A percentile compares a stretch with the other conserved stretches of the same genome.
phyloP scores from a whole-genome alignment of 2,329 filamentous ascomycete species.

The Ceratocystis cubensis region DNA sequence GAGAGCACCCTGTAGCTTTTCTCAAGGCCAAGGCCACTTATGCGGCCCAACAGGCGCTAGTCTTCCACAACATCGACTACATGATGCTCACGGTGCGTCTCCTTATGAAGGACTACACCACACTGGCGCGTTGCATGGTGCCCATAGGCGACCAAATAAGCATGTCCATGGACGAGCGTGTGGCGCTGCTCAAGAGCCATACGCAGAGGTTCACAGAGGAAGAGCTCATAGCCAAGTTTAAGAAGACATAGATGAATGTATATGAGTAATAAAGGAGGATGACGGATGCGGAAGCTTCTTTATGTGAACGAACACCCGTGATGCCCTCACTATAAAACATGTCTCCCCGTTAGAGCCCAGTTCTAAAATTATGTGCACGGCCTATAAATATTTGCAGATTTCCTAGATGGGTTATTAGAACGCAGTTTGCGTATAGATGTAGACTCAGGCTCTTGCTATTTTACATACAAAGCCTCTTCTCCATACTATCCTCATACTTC shows the following conservation, averaged over 20 bases:
- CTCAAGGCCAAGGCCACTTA: conserved; percentile 57
- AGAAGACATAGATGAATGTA: not conserved
- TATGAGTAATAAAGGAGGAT: too few species aligned
- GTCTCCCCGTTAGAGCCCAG: not conserved
- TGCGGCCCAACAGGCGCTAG: conserved; percentile 52
- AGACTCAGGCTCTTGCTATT: not conserved
- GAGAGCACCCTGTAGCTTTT: conserved; percentile 64
- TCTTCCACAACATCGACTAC: conserved; percentile 74
- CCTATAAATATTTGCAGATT: not conserved
- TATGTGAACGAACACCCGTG: not conserved
- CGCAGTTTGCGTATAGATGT: too few species aligned
- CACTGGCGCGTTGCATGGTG: conserved; percentile 57
- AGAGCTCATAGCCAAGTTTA: conserved; percentile 49
- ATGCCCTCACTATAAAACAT: not conserved
- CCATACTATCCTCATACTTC: not conserved
- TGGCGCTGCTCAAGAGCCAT: conserved; percentile 49
- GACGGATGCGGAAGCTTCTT: not conserved
- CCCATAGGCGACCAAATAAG: conserved; percentile 60
- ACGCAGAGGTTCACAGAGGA: conserved; percentile 54
- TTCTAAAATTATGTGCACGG: not conserved
- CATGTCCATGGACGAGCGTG: conserved; percentile 52
- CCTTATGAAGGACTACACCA: conserved; percentile 56
- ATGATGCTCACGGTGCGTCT: conserved; percentile 60
- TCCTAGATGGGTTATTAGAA: not conserved
- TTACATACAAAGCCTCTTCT: conserved; percentile 8